Evolutionary conservation across 1,139 yeast genomes (phyloP), one percentile per base, ranked within the genome.

Genomic region (Hyphopichia khmerensis): DNA sequence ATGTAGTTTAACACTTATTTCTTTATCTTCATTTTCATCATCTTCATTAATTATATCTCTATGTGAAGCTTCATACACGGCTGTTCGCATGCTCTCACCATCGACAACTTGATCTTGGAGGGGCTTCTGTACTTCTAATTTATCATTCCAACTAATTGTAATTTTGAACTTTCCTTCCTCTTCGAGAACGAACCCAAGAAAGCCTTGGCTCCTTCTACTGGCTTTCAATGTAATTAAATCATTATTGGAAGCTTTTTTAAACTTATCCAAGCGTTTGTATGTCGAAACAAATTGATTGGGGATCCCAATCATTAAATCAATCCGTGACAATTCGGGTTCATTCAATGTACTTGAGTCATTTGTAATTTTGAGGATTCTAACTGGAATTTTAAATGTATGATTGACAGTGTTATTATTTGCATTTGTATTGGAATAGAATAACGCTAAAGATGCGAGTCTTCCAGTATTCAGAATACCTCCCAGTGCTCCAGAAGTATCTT

Each of bases 351-450:
- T 49, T 10, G 68, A 65, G 43, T 74, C 79, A 47, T 71, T 72
- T 27, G 67, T 70, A 48, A 64, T 65, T 49, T 76, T 73, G 46
- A 81, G 53, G 36, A 82, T 66, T 48, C 78, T 64, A 3, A 79
- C 82, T 0, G 87, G 86, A 27, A 82, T 75, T 37, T 75, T 72
- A 52, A 81, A 81, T 9, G 82, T 75, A 50, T 82, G 86, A 46
- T 73, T 74, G n/a, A 81, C 66, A 2, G 68, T 53, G 43, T 59
- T 69, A 23, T 69, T 52, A 44, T 59, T 62, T 23, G 52, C 46
- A 42, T 63, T 62, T 29, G 62, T 51, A 52, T 68, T 59, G 43
- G 78, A 48, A 53, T 80, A 82, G 49, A 68, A 73, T 7, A 82
- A 50, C 0, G 83, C 80, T 40, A 82, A 60, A 11, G 77, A 71